These are phyloP conservation scores for Perilla frutescens DNA, from an alignment of 257 asterid genomes.

Conservation along the genomic window DNA sequence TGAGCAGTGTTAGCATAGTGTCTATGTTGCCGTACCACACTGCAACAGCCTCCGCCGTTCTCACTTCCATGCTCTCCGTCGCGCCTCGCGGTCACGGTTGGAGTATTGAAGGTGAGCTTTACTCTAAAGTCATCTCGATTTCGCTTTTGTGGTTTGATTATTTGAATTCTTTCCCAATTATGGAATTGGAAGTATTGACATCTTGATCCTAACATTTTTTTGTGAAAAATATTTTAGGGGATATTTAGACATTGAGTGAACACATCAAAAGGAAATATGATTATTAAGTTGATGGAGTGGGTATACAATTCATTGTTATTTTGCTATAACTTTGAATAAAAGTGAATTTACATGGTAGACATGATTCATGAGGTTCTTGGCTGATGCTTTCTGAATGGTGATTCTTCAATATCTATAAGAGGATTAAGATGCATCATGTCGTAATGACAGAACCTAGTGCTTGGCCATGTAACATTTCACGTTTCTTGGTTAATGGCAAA, in stretches of 20 bases:
- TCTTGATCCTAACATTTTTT: not conserved
- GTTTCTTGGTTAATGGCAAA: conserved; percentile 28
- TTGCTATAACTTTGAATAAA: not conserved
- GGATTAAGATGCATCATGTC: conserved; percentile 13
- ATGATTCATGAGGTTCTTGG: not conserved
- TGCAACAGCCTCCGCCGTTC: conserved; percentile 86
- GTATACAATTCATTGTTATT: not conserved
- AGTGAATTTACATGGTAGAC: not conserved
- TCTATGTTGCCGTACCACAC: conserved; percentile 86
- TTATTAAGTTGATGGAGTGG: conserved; percentile 14
- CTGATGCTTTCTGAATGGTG: conserved; percentile 2
- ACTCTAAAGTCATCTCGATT: not conserved
- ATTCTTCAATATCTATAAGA: not conserved
- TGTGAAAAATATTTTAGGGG: not conserved
- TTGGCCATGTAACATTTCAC: conserved; percentile 32
- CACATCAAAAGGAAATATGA: not conserved
- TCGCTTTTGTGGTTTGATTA: not conserved
- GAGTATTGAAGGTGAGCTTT: conserved; percentile 74
- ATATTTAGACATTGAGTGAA: not conserved
- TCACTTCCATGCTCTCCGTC: conserved; percentile 85
- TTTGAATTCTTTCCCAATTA: not conserved
- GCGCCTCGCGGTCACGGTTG: conserved; percentile 75
- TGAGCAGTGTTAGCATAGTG: conserved; percentile 61
- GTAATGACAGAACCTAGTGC: conserved; percentile 18
- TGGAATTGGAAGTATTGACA: conserved; percentile 1